phyloP scores from a whole-genome alignment of 2,329 filamentous ascomycete species.

The Phialemoniopsis sp. region DNA sequence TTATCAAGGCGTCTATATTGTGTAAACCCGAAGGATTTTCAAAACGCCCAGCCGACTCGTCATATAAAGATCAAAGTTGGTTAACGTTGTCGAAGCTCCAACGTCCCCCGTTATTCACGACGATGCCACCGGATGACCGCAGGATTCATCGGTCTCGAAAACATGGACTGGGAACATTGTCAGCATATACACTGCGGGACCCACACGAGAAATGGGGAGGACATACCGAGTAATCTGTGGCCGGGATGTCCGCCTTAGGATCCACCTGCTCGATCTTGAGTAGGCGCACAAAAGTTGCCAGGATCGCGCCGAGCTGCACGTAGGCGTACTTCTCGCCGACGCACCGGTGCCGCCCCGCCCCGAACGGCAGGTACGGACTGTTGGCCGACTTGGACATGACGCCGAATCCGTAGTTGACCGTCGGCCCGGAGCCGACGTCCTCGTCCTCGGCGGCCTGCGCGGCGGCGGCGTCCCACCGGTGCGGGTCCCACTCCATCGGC shows the following conservation, averaged over 20 bases:
- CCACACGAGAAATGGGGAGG: too few species aligned
- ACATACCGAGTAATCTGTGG: slow-evolving; percentile 56
- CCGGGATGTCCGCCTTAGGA: slow-evolving; percentile 50
- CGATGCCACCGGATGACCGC: slow-evolving; percentile 23
- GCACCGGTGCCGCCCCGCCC: slow-evolving; percentile 68
- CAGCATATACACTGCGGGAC: too few species aligned
- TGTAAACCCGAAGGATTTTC: too few species aligned
- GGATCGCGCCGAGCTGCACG: slow-evolving; percentile 61
- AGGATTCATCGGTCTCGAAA: slow-evolving; percentile 27
- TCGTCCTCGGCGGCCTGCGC: slow-evolving; percentile 3
- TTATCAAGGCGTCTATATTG: too few species aligned
- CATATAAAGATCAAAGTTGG: too few species aligned
- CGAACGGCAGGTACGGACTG: slow-evolving; percentile 48
- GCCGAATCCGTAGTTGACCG: slow-evolving; percentile 9
- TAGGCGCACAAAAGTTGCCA: slow-evolving; percentile 56
- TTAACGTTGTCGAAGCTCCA: too few species aligned
- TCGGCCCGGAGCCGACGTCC: neutral
- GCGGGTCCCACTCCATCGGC: slow-evolving; percentile 4
- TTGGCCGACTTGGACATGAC: slow-evolving; percentile 10
- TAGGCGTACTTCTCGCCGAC: slow-evolving; percentile 77
- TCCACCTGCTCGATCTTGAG: slow-evolving; percentile 56
- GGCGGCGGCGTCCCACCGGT: slow-evolving; percentile 7
- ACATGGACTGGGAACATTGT: slow-evolving; percentile 24
- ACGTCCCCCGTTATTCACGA: too few species aligned
- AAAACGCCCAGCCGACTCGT: too few species aligned